Conservation (phyloP, 768 basidiomycete species). For the Leucosporidium scottii region DNA sequence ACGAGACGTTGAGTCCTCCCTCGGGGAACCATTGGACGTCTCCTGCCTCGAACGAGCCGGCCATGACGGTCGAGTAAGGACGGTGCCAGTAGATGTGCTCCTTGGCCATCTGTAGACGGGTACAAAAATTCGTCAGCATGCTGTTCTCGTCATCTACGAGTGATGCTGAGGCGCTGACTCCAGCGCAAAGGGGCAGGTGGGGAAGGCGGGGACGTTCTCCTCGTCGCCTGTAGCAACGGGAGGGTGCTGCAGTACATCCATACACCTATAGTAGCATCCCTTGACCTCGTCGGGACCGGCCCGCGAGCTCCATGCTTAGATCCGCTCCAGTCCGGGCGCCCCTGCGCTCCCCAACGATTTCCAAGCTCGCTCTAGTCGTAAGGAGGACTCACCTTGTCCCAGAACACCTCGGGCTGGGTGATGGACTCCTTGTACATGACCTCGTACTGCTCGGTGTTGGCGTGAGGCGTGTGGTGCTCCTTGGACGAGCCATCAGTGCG, state of each 20-base stretch:
- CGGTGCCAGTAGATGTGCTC: constrained; percentile 70
- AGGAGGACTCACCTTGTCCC: constrained; percentile 29
- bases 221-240: too few relatives aligned
- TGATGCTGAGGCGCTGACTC: too few relatives aligned
- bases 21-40: constrained; percentile 97
- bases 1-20: constrained; percentile 65
- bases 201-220: too few relatives aligned
- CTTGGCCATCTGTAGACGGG: constrained; percentile 49
- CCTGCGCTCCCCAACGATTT: too few relatives aligned
- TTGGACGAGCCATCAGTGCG: constrained; percentile 13
- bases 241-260: too few relatives aligned
- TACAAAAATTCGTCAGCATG: not conserved
- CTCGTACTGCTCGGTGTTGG: constrained; percentile 27
- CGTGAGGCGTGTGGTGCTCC: constrained; percentile 28
- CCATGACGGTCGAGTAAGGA: constrained; percentile 76
- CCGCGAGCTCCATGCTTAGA: too few relatives aligned
- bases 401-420: constrained; percentile 29
- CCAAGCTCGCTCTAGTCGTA: too few relatives aligned
- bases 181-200: too few relatives aligned
- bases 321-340: too few relatives aligned
- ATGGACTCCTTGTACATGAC: constrained; percentile 33
- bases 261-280: too few relatives aligned
- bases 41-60: constrained; percentile 74
- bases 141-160: not conserved
- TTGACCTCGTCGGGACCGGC: too few relatives aligned